phyloP scores from a whole-genome alignment of 2,329 filamentous ascomycete genomes.

The Clathrospora elynae region DNA sequence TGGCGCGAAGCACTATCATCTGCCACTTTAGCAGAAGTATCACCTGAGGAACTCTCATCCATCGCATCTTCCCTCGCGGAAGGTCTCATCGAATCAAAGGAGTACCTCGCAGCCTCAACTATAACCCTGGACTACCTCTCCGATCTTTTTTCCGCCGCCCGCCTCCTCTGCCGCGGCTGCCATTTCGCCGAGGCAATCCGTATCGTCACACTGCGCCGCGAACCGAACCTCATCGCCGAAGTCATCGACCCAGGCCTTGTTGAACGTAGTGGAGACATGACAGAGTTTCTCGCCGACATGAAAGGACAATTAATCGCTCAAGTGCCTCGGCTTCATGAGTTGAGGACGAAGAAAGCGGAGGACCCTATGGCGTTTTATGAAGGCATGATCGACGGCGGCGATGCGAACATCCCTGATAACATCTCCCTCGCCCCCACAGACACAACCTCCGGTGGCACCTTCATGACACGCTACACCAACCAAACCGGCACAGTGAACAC shows the following conservation, averaged over 20 bases:
- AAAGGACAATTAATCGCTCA: slow-evolving; percentile 82
- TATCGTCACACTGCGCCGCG: slow-evolving; percentile 66
- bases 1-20: slow-evolving; percentile 91
- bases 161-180: slow-evolving; percentile 84
- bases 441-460: slow-evolving; percentile 74
- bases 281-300: slow-evolving; percentile 93
- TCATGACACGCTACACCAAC: slow-evolving; percentile 92
- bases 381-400: slow-evolving; percentile 55
- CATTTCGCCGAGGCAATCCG: slow-evolving; percentile 89
- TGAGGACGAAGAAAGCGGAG: slow-evolving; percentile 77
- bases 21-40: slow-evolving; percentile 68
- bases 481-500: slow-evolving; percentile 74
- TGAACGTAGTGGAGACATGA: slow-evolving; percentile 80
- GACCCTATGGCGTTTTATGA: slow-evolving; percentile 91
- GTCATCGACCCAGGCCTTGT: slow-evolving; percentile 79
- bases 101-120: slow-evolving; percentile 77
- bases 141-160: slow-evolving; percentile 71
- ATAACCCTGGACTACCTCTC: slow-evolving; percentile 81
- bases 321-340: slow-evolving; percentile 80
- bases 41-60: slow-evolving; percentile 63
- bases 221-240: slow-evolving; percentile 66
- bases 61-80: slow-evolving; percentile 79
- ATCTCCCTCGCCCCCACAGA: slow-evolving; percentile 88
- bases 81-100: slow-evolving; percentile 79
- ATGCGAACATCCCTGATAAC: slow-evolving; percentile 81